These are phyloP conservation scores for Hura crepitans DNA, from an alignment of 441 rosid genomes.

Conservation along the genomic window DNA sequence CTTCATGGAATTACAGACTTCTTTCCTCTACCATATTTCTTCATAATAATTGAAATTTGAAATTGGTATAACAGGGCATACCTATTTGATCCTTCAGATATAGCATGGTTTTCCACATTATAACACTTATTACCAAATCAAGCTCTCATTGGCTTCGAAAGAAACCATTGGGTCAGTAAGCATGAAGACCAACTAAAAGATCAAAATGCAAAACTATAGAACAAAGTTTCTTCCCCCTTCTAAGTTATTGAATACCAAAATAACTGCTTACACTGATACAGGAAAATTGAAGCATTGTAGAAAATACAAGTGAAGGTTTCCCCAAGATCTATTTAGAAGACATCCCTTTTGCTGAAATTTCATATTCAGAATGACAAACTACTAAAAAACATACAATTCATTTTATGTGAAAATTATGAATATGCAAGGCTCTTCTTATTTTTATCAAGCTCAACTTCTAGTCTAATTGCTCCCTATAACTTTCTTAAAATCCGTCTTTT, in stretches of 20 bases:
- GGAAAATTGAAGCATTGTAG: slow-evolving; percentile 19
- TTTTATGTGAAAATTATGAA: slow-evolving; percentile 1
- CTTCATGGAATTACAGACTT: too few species aligned
- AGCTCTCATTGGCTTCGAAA: too few species aligned
- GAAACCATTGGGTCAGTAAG: too few species aligned
- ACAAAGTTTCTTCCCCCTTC: too few species aligned
- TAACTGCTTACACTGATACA: background rate
- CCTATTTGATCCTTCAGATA: too few species aligned
- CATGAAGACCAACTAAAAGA: too few species aligned
- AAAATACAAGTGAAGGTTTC: slow-evolving; percentile 15
- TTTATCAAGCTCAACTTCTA: slow-evolving; percentile 12
- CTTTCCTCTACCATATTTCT: too few species aligned
- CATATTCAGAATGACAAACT: slow-evolving; percentile 11
- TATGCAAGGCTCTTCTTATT: background rate
- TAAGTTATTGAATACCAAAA: background rate
- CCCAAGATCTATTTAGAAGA: slow-evolving; percentile 31
- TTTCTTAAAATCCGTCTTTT: slow-evolving; percentile 61
- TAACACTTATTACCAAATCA: too few species aligned
- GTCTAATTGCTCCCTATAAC: background rate
- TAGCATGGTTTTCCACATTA: too few species aligned
- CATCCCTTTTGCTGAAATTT: slow-evolving; percentile 23
- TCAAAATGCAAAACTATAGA: too few species aligned
- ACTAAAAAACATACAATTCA: background rate
- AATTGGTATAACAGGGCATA: too few species aligned
- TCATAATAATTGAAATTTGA: too few species aligned